Conservation (phyloP, 768 basidiomycete species). For the Mycena crocata region DNA sequence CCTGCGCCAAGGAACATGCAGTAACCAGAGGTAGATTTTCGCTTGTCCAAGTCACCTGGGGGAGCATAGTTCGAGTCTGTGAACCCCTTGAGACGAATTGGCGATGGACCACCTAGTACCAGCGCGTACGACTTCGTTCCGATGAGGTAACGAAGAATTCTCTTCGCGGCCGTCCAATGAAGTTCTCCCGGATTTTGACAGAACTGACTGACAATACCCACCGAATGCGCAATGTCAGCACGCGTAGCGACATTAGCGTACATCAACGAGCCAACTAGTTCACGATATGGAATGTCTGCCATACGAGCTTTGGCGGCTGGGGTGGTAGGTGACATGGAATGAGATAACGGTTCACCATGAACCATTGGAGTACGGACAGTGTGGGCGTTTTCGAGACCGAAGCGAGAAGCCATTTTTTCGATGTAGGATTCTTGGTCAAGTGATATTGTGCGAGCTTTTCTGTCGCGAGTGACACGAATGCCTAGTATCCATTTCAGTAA, state of each 20-base stretch:
- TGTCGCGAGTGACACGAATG: constrained; percentile 32
- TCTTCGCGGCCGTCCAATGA: constrained; percentile 48
- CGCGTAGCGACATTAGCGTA: constrained; percentile 19
- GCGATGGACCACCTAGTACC: neutral
- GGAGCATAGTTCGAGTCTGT: constrained; percentile 12
- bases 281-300: neutral
- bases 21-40: neutral
- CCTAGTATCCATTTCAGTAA: constrained; percentile 40
- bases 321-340: neutral
- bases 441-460: neutral
- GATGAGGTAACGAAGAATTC: constrained; percentile 44
- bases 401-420: constrained; percentile 2
- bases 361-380: constrained; percentile 3
- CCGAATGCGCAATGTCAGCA: constrained; percentile 34
- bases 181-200: constrained; percentile 28
- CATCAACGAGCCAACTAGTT: constrained; percentile 9
- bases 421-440: constrained; percentile 3
- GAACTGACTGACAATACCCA: constrained; percentile 29
- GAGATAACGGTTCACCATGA: neutral
- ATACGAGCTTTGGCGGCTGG: neutral
- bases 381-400: constrained; percentile 4
- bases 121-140: constrained; percentile 33
- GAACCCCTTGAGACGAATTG: neutral
- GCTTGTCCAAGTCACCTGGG: neutral
- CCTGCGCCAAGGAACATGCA: neutral